Evolutionary conservation across 257 asterid genomes (phyloP).

Genomic region (Mentha longifolia): DNA sequence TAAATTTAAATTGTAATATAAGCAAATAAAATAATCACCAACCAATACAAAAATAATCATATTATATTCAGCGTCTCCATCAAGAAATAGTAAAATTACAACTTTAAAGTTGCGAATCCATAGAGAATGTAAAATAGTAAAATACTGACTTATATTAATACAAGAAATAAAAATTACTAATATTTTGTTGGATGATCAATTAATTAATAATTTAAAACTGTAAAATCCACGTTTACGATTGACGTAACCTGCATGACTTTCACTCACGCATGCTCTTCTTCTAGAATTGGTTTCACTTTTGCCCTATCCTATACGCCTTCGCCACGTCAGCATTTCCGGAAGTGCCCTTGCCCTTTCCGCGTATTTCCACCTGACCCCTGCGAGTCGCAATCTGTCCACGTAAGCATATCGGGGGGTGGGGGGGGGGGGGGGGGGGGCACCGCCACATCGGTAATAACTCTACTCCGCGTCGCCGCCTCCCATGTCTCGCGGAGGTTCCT

Average conservation of each 20-base stretch:
- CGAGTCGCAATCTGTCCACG: constrained; percentile 46
- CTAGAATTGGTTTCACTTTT: constrained; percentile 42
- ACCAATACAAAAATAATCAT: background rate
- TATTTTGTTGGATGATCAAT: too few relatives aligned
- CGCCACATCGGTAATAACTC: background rate
- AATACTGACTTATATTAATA: too few relatives aligned
- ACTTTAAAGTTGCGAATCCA: background rate
- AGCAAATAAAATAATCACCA: background rate
- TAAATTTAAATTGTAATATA: background rate
- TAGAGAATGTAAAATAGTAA: background rate
- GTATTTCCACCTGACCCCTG: constrained; percentile 47
- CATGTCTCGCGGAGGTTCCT: too few relatives aligned
- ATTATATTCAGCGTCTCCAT: constrained; percentile 17
- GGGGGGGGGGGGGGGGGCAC: constrained; percentile 26
- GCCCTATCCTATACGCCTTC: constrained; percentile 29
- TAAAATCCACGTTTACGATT: constrained; percentile 10
- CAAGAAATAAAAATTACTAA: too few relatives aligned
- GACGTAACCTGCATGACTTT: constrained; percentile 20
- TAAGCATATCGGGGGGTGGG: constrained; percentile 40
- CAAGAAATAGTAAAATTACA: too few relatives aligned
- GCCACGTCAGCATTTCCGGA: constrained; percentile 39
- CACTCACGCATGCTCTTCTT: constrained; percentile 46
- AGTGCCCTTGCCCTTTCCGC: constrained; percentile 34
- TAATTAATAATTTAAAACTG: background rate
- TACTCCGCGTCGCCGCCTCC: background rate